phyloP scores from a whole-genome alignment of 192 early-diverging fungal species.

The Coemansia sp. region DNA sequence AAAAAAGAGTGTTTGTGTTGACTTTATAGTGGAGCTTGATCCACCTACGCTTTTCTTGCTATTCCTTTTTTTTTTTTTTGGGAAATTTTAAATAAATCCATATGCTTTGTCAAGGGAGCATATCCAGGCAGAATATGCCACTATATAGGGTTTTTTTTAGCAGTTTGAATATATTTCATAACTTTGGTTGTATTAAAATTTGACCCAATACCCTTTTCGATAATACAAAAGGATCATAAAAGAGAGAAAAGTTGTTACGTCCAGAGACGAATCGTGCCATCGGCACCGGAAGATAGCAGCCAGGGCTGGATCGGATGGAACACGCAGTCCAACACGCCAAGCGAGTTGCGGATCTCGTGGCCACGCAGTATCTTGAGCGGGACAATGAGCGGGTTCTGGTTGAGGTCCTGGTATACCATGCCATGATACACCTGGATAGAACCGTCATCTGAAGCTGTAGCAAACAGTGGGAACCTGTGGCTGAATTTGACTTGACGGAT shows the following conservation, averaged over 20 bases:
- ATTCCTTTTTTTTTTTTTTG: no score
- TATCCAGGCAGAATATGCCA: no score
- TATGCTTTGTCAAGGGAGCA: no score
- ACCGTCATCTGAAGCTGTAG: slow-evolving; percentile 90
- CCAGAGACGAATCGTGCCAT: slow-evolving; percentile 86
- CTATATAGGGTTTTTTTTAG: no score
- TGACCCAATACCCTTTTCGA: no score
- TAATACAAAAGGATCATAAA: no score
- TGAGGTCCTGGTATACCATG: slow-evolving; percentile 95
- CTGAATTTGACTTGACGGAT: slow-evolving; percentile 88
- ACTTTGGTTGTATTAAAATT: no score
- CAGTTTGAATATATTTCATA: no score
- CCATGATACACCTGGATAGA: slow-evolving; percentile 95
- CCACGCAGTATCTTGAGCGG: slow-evolving; percentile 93
- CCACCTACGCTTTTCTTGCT: no score
- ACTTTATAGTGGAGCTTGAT: no score
- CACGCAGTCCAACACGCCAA: slow-evolving; percentile 78
- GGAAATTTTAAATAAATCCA: no score
- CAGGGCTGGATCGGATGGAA: slow-evolving; percentile 98
- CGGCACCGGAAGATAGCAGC: slow-evolving; percentile 91
- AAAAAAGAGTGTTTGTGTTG: not conserved
- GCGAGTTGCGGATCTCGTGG: slow-evolving; percentile 69
- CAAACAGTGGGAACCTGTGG: slow-evolving; percentile 88
- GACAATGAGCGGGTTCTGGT: slow-evolving; percentile 96
- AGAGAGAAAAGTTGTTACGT: slow-evolving; percentile 51